Evolutionary conservation across 2,329 filamentous ascomycete species (phyloP).

Genomic region (Cladosporium velox): DNA sequence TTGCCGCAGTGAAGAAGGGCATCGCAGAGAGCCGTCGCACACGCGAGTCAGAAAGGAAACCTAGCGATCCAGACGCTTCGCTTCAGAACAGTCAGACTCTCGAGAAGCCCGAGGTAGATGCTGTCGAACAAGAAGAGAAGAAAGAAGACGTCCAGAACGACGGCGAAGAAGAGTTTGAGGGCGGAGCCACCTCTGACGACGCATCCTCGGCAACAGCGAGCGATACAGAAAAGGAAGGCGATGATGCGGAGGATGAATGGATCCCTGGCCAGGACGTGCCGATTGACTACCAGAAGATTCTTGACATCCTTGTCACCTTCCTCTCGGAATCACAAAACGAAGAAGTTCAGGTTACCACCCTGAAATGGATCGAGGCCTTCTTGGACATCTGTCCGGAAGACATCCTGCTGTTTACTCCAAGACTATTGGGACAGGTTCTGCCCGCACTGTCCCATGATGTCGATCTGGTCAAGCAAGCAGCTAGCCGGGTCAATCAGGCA

Average conservation of each 20-base stretch:
- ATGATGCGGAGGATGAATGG: constrained; percentile 84
- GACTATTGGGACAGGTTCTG: constrained; percentile 85
- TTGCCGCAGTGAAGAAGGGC: constrained; percentile 87
- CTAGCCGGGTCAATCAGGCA: constrained; percentile 83
- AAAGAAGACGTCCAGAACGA: constrained; percentile 39
- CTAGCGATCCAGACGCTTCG: constrained; percentile 30
- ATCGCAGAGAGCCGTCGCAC: constrained; percentile 69
- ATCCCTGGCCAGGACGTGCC: constrained; percentile 95
- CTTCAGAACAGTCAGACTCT: constrained; percentile 22
- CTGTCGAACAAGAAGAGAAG: constrained; percentile 10
- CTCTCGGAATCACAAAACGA: constrained; percentile 84
- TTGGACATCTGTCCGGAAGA: constrained; percentile 97
- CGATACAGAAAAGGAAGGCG: constrained; percentile 46
- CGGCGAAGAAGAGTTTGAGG: constrained; percentile 44
- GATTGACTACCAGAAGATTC: constrained; percentile 86
- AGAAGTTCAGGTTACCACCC: constrained; percentile 84
- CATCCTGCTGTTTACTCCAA: constrained; percentile 90
- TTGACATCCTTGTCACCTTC: constrained; percentile 88
- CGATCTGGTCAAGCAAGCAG: constrained; percentile 84
- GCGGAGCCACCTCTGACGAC: constrained; percentile 30
- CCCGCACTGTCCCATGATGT: constrained; percentile 92
- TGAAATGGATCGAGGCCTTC: constrained; percentile 95
- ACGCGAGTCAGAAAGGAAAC: constrained; percentile 27
- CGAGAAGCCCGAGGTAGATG: constrained; percentile 17
- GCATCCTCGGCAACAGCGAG: constrained; percentile 59